These are phyloP conservation scores for Aspergillus eucalypticola DNA, from an alignment of 2,329 filamentous ascomycete species.

Conservation along the genomic window DNA sequence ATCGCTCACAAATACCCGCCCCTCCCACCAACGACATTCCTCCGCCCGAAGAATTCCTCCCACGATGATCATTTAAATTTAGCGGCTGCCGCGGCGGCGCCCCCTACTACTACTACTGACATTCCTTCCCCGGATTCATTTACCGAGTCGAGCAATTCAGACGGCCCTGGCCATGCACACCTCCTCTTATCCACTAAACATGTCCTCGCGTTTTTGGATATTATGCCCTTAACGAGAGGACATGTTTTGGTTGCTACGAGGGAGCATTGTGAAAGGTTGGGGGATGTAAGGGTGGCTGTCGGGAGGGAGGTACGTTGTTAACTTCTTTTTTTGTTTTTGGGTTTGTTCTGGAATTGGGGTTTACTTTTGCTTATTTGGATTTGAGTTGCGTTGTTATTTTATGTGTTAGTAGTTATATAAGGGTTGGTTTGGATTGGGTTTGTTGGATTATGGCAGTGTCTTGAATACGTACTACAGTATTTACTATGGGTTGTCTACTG, in stretches of 20 bases:
- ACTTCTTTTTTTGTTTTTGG: slow-evolving; percentile 22
- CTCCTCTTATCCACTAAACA: slow-evolving; percentile 75
- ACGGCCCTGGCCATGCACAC: slow-evolving; percentile 33
- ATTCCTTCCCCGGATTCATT: background rate
- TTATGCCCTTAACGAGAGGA: slow-evolving; percentile 79
- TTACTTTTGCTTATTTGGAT: background rate
- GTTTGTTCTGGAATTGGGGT: background rate
- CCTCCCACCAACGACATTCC: slow-evolving; percentile 26
- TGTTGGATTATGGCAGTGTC: background rate
- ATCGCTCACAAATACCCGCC: slow-evolving; percentile 56
- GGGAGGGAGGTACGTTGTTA: slow-evolving; percentile 65
- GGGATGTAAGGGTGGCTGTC: slow-evolving; percentile 65
- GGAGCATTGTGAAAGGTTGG: slow-evolving; percentile 73
- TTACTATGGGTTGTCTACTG: background rate
- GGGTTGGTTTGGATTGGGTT: background rate
- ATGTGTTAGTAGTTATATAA: background rate
- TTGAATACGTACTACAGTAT: too few relatives aligned
- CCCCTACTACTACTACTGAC: background rate
- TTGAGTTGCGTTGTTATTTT: too few relatives aligned
- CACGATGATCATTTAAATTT: slow-evolving; percentile 23
- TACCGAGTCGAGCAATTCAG: slow-evolving; percentile 3
- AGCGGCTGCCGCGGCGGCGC: background rate
- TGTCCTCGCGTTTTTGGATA: slow-evolving; percentile 88
- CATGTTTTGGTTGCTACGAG: slow-evolving; percentile 83
- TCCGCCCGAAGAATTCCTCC: slow-evolving; percentile 11